phyloP scores from a whole-genome alignment of 1,139 yeast species.

The Blastobotrys raffinosifermentans region DNA sequence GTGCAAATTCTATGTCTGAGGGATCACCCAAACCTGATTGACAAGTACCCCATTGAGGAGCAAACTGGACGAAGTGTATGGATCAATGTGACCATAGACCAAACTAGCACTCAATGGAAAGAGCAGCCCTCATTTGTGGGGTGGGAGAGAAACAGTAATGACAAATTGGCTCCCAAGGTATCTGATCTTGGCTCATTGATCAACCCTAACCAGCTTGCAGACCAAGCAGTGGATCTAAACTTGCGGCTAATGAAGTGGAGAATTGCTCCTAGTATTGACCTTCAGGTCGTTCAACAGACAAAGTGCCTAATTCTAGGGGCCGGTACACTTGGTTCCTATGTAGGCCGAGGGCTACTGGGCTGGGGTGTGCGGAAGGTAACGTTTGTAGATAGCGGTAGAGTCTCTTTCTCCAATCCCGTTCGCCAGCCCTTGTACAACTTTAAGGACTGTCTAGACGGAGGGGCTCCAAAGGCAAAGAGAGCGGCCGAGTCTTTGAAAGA shows the following conservation, averaged over 20 bases:
- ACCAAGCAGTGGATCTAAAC: constrained; percentile 87
- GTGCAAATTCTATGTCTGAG: constrained; percentile 39
- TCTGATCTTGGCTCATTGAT: constrained; percentile 78
- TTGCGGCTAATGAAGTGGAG: constrained; percentile 96
- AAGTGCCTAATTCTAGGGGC: constrained; percentile 83
- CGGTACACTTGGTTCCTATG: constrained; percentile 93
- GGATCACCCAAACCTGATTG: constrained; percentile 17
- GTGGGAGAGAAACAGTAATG: constrained; percentile 79
- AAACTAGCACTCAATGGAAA: neutral
- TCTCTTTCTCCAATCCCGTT: constrained; percentile 91
- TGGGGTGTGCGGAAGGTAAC: constrained; percentile 91
- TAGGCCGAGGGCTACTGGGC: constrained; percentile 75
- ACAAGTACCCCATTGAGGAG: constrained; percentile 2
- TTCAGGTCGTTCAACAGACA: constrained; percentile 54
- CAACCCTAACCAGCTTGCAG: constrained; percentile 74
- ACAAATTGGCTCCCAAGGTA: constrained; percentile 71
- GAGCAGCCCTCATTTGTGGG: constrained; percentile 50
- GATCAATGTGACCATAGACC: constrained; percentile 20
- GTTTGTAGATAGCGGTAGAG: constrained; percentile 81
- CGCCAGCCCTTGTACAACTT: constrained; percentile 83
- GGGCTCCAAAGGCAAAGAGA: constrained; percentile 61
- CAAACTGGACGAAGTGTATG: constrained; percentile 22
- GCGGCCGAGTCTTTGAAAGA: constrained; percentile 70
- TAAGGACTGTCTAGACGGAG: constrained; percentile 69
- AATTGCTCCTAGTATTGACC: constrained; percentile 71